These are phyloP conservation scores for Solanum peruvianum DNA, from an alignment of 257 asterid genomes.

Conservation along the genomic window DNA sequence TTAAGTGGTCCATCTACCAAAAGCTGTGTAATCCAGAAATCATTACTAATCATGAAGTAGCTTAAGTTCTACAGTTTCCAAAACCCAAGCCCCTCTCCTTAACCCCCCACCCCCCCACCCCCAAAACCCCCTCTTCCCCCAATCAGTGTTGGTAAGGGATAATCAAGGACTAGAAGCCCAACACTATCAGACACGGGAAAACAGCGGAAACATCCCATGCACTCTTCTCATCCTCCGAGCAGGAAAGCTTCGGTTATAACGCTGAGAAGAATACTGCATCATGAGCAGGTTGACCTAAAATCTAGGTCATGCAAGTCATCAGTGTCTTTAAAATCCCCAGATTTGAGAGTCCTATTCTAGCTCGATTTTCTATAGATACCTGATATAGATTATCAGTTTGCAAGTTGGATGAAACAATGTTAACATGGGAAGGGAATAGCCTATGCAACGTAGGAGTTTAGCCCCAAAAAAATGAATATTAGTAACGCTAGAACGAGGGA, in stretches of 20 bases:
- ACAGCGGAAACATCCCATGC: neutral
- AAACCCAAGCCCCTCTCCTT: neutral
- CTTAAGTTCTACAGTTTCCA: neutral
- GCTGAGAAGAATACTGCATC: neutral
- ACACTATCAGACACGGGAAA: neutral
- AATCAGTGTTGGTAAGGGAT: neutral
- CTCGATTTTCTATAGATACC: neutral
- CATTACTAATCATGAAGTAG: neutral
- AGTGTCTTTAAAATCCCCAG: neutral
- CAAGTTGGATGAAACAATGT: neutral
- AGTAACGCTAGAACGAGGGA: neutral
- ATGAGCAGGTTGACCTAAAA: neutral
- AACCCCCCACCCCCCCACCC: neutral
- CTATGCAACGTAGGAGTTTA: neutral
- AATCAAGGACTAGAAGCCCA: neutral
- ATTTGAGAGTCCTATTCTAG: neutral
- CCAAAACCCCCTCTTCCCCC: neutral
- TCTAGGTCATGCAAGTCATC: neutral
- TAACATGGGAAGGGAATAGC: neutral
- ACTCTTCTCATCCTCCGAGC: neutral
- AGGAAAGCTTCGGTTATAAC: neutral
- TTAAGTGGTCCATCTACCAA: neutral
- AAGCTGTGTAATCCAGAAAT: neutral
- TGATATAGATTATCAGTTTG: neutral
- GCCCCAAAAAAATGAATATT: neutral